Conservation (phyloP, 2,329 filamentous ascomycete species). For the Cryphonectria japonica region DNA sequence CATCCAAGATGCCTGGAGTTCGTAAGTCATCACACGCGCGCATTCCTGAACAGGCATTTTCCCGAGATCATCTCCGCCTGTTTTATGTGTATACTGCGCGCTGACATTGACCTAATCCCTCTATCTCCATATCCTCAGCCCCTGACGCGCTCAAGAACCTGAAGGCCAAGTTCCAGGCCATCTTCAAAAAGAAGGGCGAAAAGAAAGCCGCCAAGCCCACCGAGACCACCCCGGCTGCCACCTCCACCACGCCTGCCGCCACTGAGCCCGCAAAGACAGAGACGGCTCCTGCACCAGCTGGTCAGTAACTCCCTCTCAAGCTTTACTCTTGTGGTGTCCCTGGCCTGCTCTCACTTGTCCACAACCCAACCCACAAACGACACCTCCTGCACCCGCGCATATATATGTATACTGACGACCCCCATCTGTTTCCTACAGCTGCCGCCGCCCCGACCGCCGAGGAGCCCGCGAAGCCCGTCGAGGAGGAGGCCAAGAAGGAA, state of each 20-base stretch:
- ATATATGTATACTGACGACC: neutral
- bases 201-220: conserved; percentile 35
- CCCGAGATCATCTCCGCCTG: neutral
- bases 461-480: conserved; percentile 31
- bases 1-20: conserved; percentile 54
- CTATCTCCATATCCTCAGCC: conserved; percentile 40
- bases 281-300: conserved; percentile 37
- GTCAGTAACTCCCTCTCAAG: conserved; percentile 31
- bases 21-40: conserved; percentile 46
- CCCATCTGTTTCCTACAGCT: conserved; percentile 20
- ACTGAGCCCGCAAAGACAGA: conserved; percentile 44
- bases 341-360: neutral
- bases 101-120: conserved; percentile 28
- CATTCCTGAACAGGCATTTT: neutral
- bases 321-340: neutral
- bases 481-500: conserved; percentile 33
- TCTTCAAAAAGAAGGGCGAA: conserved; percentile 55
- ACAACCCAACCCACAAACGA: neutral
- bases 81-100: neutral
- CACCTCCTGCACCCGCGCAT: neutral
- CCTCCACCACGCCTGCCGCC: conserved; percentile 26
- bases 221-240: conserved; percentile 37
- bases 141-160: conserved; percentile 57
- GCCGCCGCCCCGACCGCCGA: conserved; percentile 16
- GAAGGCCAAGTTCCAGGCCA: conserved; percentile 58